Conservation (phyloP, 352 stramenopile genomes). For the Globisporangium polare region DNA sequence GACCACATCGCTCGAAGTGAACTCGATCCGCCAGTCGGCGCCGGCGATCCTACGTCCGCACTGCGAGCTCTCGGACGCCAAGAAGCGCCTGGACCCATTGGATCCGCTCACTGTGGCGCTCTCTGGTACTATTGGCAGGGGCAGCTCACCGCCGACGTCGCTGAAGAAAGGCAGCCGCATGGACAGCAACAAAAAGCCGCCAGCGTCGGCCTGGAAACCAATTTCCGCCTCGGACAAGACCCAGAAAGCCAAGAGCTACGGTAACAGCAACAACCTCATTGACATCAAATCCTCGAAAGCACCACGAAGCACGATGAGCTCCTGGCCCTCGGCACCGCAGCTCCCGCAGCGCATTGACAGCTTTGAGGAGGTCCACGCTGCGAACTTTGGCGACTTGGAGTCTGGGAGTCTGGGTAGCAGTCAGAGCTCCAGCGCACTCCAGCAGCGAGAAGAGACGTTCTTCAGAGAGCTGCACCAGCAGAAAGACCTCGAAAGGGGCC, state of each 20-base stretch:
- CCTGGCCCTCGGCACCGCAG: constrained; percentile 39
- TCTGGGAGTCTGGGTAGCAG: background rate
- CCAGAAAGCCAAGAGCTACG: constrained; percentile 14
- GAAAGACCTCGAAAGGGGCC: constrained; percentile 36
- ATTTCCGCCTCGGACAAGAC: constrained; percentile 19
- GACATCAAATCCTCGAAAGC: background rate
- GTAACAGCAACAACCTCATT: constrained; percentile 4
- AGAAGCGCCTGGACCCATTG: constrained; percentile 34
- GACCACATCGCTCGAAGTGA: constrained; percentile 67
- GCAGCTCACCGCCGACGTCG: background rate
- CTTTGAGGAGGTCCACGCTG: constrained; percentile 37
- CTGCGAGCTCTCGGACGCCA: constrained; percentile 45
- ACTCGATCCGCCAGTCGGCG: constrained; percentile 54
- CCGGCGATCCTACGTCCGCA: constrained; percentile 65
- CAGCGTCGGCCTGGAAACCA: constrained; percentile 56
- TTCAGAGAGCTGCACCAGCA: constrained; percentile 69
- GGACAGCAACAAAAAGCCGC: constrained; percentile 31
- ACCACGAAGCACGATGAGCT: constrained; percentile 26
- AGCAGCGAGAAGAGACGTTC: constrained; percentile 57
- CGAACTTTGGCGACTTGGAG: constrained; percentile 17
- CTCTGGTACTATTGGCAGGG: constrained; percentile 1
- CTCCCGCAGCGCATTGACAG: constrained; percentile 59
- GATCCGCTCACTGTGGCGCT: constrained; percentile 25
- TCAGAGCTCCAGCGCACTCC: constrained; percentile 1
- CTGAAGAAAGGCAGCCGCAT: constrained; percentile 3